These are phyloP conservation scores for Verbena officinalis DNA, from an alignment of 257 asterid species.

Conservation along the genomic window DNA sequence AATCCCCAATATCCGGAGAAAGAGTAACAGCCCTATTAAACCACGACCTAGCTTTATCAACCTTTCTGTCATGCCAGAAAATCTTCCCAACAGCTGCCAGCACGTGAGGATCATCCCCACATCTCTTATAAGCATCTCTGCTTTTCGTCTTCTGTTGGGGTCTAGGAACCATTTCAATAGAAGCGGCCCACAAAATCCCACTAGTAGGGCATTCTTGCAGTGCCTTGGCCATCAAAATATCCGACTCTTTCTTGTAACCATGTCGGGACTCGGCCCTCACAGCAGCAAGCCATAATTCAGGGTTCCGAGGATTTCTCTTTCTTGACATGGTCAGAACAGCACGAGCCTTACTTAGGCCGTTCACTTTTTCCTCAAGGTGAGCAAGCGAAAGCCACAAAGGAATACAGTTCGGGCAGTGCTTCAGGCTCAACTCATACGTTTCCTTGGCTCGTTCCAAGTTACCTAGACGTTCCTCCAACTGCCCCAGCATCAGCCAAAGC, in stretches of 20 bases:
- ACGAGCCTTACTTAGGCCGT: slow-evolving; percentile 74
- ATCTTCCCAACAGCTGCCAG: slow-evolving; percentile 77
- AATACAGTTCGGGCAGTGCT: slow-evolving; percentile 66
- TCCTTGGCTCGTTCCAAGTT: slow-evolving; percentile 67
- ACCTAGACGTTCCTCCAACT: slow-evolving; percentile 77
- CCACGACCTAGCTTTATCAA: slow-evolving; percentile 77
- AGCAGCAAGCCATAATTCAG: slow-evolving; percentile 92
- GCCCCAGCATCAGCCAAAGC: slow-evolving; percentile 92
- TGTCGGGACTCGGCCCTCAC: slow-evolving; percentile 78
- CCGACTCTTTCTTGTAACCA: slow-evolving; percentile 83
- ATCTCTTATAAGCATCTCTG: slow-evolving; percentile 65
- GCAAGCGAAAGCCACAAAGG: slow-evolving; percentile 91
- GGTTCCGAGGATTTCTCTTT: slow-evolving; percentile 77
- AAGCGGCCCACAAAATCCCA: slow-evolving; percentile 82
- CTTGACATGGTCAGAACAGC: slow-evolving; percentile 85
- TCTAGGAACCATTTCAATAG: slow-evolving; percentile 77
- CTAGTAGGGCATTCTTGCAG: slow-evolving; percentile 87
- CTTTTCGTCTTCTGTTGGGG: slow-evolving; percentile 72
- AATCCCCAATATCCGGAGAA: slow-evolving; percentile 87
- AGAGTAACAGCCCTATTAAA: slow-evolving; percentile 77
- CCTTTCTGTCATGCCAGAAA: slow-evolving; percentile 89
- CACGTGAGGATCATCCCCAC: slow-evolving; percentile 75
- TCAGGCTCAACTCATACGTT: slow-evolving; percentile 65
- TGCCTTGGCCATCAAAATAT: slow-evolving; percentile 83
- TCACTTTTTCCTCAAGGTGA: slow-evolving; percentile 72